phyloP scores from a whole-genome alignment of 148 eudicot species.

The Agrostemma githago region DNA sequence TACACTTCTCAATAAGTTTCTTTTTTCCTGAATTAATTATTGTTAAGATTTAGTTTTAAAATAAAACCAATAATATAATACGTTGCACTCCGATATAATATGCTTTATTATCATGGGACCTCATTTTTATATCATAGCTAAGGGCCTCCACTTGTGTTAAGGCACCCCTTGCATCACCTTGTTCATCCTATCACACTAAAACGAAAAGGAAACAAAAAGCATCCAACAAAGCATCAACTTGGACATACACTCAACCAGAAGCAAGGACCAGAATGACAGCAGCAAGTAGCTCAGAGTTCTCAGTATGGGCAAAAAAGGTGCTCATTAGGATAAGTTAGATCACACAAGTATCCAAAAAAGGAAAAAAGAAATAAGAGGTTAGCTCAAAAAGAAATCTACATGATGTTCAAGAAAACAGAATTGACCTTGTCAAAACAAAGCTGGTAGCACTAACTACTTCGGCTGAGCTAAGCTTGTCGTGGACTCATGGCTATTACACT shows the following conservation, averaged over 20 bases:
- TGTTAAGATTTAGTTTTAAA: no score
- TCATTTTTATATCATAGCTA: no score
- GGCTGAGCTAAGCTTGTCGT: neutral
- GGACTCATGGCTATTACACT: neutral
- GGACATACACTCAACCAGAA: neutral
- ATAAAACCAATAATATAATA: no score
- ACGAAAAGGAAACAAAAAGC: neutral
- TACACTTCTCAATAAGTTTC: no score
- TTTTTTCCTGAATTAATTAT: no score
- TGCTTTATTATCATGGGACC: no score
- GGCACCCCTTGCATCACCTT: no score
- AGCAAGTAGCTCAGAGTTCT: conserved; percentile 8
- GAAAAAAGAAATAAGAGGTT: neutral
- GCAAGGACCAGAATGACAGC: neutral
- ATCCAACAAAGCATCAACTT: conserved; percentile 1
- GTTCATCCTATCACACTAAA: no score
- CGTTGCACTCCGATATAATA: no score
- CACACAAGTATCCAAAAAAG: neutral
- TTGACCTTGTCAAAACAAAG: neutral
- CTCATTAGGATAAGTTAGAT: neutral
- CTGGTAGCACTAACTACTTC: neutral
- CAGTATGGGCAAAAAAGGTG: conserved; percentile 10
- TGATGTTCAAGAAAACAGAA: neutral
- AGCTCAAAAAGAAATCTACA: neutral
- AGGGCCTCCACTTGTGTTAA: no score